A percentile compares a stretch with the other conserved stretches of the same genome.
Evolutionary conservation across 768 basidiomycete genomes (phyloP).

Genomic region (Phylloporus arenicola): DNA sequence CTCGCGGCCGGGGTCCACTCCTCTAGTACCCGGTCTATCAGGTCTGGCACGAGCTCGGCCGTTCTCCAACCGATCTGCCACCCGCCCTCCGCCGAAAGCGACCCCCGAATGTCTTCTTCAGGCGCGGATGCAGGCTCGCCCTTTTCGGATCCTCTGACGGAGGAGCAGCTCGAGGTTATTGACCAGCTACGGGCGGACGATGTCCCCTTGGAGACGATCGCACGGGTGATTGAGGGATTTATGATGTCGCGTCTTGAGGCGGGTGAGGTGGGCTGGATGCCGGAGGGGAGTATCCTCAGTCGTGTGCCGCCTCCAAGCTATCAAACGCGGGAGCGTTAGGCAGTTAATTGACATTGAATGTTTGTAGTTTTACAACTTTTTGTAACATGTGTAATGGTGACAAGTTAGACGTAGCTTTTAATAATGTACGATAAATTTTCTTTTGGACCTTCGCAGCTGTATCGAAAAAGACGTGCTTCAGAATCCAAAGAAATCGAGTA

Average conservation of each 20-base stretch:
- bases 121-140: neutral
- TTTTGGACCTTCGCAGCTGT: no score
- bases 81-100: neutral
- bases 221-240: constrained; percentile 12
- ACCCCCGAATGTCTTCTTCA: neutral
- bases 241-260: neutral
- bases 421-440: no score
- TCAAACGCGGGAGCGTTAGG: constrained; percentile 3
- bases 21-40: neutral
- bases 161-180: constrained; percentile 11
- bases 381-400: neutral
- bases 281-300: constrained; percentile 1
- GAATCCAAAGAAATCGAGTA: neutral
- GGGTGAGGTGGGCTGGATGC: neutral
- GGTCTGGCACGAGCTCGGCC: neutral
- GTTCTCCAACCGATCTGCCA: constrained; percentile 5
- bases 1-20: neutral
- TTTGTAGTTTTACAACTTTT: neutral
- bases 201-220: constrained; percentile 13
- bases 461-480: no score
- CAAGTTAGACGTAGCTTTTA: neutral
- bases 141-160: neutral
- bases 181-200: constrained; percentile 5
- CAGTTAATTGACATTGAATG: no score
- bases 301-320: constrained; percentile 19